Conservation (phyloP, 164 flowering plant genomes). For the Annona cherimola region DNA sequence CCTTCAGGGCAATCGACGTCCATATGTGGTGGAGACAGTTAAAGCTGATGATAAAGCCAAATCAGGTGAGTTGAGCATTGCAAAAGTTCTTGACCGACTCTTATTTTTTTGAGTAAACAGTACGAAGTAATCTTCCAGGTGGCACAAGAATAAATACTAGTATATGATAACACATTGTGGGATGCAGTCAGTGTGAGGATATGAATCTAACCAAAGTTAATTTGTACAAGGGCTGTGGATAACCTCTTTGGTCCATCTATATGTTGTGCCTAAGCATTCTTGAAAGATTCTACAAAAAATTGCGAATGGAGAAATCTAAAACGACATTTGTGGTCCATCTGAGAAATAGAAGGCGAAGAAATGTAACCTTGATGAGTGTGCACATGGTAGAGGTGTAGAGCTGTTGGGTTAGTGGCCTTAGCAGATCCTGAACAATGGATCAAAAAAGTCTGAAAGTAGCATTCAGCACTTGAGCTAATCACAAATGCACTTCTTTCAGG, state of each 20-base stretch:
- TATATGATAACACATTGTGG: neutral
- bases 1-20: conserved; percentile 74
- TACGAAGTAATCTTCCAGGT: neutral
- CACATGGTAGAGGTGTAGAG: neutral
- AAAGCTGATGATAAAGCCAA: conserved; percentile 94
- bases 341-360: no score
- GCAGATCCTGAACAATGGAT: neutral
- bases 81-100: neutral
- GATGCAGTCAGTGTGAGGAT: neutral
- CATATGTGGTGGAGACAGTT: conserved; percentile 86
- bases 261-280: no score
- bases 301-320: no score
- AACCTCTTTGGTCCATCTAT: no score
- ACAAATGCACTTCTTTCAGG: conserved; percentile 37
- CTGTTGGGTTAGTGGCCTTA: neutral
- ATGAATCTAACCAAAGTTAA: no score
- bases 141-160: neutral
- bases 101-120: neutral
- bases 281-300: no score
- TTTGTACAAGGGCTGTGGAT: no score
- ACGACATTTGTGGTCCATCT: no score
- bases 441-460: no score
- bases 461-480: neutral
- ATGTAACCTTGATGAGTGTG: neutral
- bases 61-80: conserved; percentile 44